Base-by-base conservation (phyloP, 345 rosid genomes). In the Eutrema japonicum region DNA sequence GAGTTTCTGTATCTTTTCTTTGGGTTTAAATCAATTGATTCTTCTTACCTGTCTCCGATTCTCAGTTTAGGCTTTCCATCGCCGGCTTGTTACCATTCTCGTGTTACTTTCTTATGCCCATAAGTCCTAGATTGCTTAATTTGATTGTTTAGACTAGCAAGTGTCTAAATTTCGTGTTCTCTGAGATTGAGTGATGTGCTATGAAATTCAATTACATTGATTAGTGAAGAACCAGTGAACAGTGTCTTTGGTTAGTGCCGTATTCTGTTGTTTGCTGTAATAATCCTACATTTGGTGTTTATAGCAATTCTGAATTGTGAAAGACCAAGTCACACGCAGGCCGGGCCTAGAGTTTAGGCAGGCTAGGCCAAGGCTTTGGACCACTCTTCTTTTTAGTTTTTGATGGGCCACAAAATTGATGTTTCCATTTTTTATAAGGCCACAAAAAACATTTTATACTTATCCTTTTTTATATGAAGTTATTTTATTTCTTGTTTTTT, bases 1-100 rank as follows among this genome's bases (percentile, higher is more conserved):
- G 47, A n/a, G 37, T 26, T 37, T 64, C 50, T 47, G 56, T 7
- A 43, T 50, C 58, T 10, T 37, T 13, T 37, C 59, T 49, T 22
- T 1, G 26, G 26, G 26, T 22, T 22, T 22, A 22, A 22, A 22
- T 22, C 26, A 22, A 22, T 22, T 22, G 26, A 22, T 22, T 22
- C 26, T 22, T 22, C 26, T 22, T 8, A n/a, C 5, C 27, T 67
- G 7, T 53, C 46, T 37, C 40, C 29, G 30, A 11, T 52, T 36
- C 30, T 40, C 59, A 18, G 2, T 41, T 27, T 48, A 9, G 22
- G 8, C 6, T 45, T 29, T 8, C 18, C 48, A 6, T 45, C 3
- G 16, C 48, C 48, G 3, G 7, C 48, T 13, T 45, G 7, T 43
- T 13, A 3, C 3, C 48, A 43, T 1, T 43, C 14, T 58, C 64